Base-by-base conservation (phyloP, 1,284 basidiomycete species). In the Pseudomicrostroma phylloplanum region DNA sequence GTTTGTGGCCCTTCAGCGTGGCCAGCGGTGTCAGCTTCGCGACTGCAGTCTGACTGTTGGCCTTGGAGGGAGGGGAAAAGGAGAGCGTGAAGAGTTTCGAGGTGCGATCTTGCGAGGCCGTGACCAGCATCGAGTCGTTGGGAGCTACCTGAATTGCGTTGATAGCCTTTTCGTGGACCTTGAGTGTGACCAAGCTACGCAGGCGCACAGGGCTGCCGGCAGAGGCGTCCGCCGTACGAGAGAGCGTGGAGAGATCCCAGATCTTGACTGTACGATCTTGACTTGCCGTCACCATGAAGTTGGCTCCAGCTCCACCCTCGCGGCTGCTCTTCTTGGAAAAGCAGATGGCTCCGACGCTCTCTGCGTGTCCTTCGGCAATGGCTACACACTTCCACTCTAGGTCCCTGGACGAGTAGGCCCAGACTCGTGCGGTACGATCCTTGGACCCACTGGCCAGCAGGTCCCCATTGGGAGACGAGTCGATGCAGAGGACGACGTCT, bases 201-300 rank as follows among this genome's bases (percentile, higher is more conserved):
- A 17, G 67, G 51, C 6, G 62, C 21, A 17, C 66, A 60, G 13
- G 51, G 30, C 30, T 36, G 3, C 30, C 30, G 36, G 1, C 49
- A 23, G 46, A 68, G 54, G 1, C 11, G 9, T 49, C 61, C 23
- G 51, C 36, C 26, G 61, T 19, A 1, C 36, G 26, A 19, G 60
- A 61, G 53, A 78, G 55, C 0, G 67, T 57, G 0, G 67, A 60
- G 1, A 78, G 80, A 80, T 98, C 93, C 96, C 96, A 99, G 85
- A 98, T 88, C 81, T 99, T 99, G 80, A 96, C 89, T 1, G 96
- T 98, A 36, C 91, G 87, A 79, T 99, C 96, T 81, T 97, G 93
- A 74, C 89, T 91, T 19, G 92, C 96, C 4, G 92, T 96, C 8
- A 93, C 82, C 26, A 97, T 80, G 15, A 78, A 79, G 2, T 74